Conservation (phyloP, 2,329 filamentous ascomycete genomes). For the Pleomassaria siparia region DNA sequence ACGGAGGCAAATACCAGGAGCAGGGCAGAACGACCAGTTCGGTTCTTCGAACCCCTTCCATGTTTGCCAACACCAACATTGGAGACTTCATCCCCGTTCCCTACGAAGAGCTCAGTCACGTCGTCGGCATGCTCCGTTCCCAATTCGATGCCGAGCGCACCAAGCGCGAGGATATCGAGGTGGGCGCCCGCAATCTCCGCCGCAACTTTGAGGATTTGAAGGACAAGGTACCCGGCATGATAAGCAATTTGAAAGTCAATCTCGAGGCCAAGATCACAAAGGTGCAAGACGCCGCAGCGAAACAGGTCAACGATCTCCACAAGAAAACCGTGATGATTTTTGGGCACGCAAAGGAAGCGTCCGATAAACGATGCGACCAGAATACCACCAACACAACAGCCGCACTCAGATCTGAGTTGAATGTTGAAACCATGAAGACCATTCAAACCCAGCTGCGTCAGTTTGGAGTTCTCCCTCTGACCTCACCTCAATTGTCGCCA, state of each 20-base stretch:
- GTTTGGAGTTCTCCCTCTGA: too few relatives aligned
- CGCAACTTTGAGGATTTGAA: background rate
- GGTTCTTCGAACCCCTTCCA: too few relatives aligned
- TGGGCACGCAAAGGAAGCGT: too few relatives aligned
- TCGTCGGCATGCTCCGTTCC: background rate
- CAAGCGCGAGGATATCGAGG: background rate
- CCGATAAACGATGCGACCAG: too few relatives aligned
- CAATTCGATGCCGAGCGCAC: background rate
- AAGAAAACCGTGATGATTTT: too few relatives aligned
- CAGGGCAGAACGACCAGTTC: background rate
- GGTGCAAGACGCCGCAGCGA: background rate
- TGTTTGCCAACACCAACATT: background rate
- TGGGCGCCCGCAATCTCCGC: background rate
- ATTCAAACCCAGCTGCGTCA: too few relatives aligned
- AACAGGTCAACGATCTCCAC: too few relatives aligned
- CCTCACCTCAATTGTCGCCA: too few relatives aligned
- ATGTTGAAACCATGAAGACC: too few relatives aligned
- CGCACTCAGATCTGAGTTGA: too few relatives aligned
- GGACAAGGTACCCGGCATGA: background rate
- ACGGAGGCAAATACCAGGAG: background rate
- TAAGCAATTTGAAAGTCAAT: background rate
- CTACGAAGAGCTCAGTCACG: background rate
- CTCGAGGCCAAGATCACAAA: background rate
- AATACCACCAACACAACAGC: too few relatives aligned
- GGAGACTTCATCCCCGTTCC: background rate